phyloP scores from a whole-genome alignment of 257 asterid species.

The Solanum virginianum region DNA sequence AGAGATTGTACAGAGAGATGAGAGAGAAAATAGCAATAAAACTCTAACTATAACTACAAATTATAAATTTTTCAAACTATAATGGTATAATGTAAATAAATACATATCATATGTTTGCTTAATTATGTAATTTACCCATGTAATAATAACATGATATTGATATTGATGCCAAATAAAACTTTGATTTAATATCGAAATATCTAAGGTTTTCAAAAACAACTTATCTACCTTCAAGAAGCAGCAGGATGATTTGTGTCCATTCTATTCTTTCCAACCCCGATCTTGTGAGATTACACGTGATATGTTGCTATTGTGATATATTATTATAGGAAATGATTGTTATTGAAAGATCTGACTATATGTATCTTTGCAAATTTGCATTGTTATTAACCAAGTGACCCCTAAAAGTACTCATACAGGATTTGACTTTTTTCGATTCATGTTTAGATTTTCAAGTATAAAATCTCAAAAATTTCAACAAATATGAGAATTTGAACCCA shows the following conservation, averaged over 20 bases:
- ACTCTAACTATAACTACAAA: too few species aligned
- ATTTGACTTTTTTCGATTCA: too few species aligned
- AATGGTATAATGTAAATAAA: too few species aligned
- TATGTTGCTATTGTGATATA: not conserved
- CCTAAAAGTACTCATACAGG: not conserved
- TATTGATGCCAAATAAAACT: not conserved
- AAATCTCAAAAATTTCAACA: not conserved
- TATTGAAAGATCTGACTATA: not conserved
- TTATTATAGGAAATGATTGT: not conserved
- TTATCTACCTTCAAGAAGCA: not conserved
- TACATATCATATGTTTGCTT: too few species aligned
- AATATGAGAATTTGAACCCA: not conserved
- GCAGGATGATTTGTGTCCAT: rapidly evolving
- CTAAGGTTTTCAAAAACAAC: not conserved
- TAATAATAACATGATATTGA: not conserved
- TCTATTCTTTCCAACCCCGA: not conserved
- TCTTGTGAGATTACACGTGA: rapidly evolving
- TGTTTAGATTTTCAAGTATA: not conserved
- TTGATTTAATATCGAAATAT: not conserved
- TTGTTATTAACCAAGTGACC: not conserved
- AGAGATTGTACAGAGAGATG: too few species aligned
- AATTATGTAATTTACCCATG: too few species aligned
- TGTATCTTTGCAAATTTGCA: not conserved
- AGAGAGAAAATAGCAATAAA: too few species aligned
- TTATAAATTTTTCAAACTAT: too few species aligned